Evolutionary conservation across 768 basidiomycete species (phyloP), one percentile per base, ranked within the genome.

Genomic region (Mycena amicta): DNA sequence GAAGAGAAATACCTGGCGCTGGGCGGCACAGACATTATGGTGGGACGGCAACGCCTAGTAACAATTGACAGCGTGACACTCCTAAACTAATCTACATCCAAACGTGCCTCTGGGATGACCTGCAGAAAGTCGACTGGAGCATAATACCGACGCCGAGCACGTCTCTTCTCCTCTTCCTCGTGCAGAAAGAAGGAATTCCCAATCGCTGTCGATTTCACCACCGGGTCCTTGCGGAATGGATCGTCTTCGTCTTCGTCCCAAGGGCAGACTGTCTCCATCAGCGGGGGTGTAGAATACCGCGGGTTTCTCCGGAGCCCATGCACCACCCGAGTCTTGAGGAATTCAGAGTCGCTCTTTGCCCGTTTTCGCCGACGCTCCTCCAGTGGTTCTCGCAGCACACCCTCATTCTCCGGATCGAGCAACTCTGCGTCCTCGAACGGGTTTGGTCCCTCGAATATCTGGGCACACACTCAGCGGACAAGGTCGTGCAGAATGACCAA

Each of bases 21-120:
- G 53, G 77, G 75, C 64, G 76, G 73, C n/a, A 77, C 75, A 59
- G 80, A 75, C 82, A 83, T 83, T 59, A 62, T 56, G 52, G 54
- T 43, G 52, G 39, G 39, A 22, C 22, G 26, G 47, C 13, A 52
- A 27, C 25, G n/a, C 13, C 27, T 15, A n/a, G 39, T 16, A 46
- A 51, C 50, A 47, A 47, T 55, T 33, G 46, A 51, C 25, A 28
- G 50, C 11, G 20, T 52, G 33, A 52, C 2, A 28, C n/a, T 45
- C 22, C n/a, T n/a, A n/a, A n/a, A n/a, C 15, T 15, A 12, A 23
- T 8, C 50, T 31, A 53, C 27, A 46, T 22, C 33, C 11, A 52
- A 15, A 30, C 26, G 4, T 26, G 33, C 37, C 15, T 52, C 37
- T 0, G 61, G 56, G 13, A 62, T 62, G 4, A 43, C 53, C 26